phyloP scores from a whole-genome alignment of 192 early-diverging fungal genomes.

The Chytriomyces sp. region DNA sequence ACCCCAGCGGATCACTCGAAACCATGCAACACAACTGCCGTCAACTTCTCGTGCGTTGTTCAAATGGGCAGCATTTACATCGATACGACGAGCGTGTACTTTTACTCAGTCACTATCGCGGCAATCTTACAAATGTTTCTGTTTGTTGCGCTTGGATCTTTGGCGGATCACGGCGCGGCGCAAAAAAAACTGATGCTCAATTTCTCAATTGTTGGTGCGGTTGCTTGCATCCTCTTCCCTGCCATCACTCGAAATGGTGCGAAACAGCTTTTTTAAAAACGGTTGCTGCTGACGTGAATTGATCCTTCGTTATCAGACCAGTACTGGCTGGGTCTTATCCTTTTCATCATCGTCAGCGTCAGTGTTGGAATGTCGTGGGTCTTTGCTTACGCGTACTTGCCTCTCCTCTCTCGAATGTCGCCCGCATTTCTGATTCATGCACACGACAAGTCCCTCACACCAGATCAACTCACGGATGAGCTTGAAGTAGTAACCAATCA shows the following conservation, averaged over 20 bases:
- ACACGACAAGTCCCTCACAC: not conserved
- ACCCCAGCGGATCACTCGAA: slow-evolving; percentile 15
- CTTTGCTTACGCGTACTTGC: slow-evolving; percentile 34
- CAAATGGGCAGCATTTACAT: slow-evolving; percentile 17
- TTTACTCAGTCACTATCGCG: slow-evolving; percentile 38
- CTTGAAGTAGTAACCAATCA: slow-evolving; percentile 34
- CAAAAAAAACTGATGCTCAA: slow-evolving; percentile 34
- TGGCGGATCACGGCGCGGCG: slow-evolving; percentile 44
- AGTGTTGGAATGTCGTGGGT: slow-evolving; percentile 31
- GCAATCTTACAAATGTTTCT: slow-evolving; percentile 38
- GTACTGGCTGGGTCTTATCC: slow-evolving; percentile 11
- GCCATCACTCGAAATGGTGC: not conserved
- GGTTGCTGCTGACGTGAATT: not conserved
- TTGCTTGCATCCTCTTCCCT: slow-evolving; percentile 20
- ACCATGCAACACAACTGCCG: slow-evolving; percentile 30
- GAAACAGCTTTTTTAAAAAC: not conserved
- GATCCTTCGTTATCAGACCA: not conserved
- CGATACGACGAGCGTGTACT: slow-evolving; percentile 35
- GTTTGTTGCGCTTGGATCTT: slow-evolving; percentile 41
- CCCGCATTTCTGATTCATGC: slow-evolving; percentile 1
- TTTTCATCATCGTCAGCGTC: slow-evolving; percentile 35
- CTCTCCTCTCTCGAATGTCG: slow-evolving; percentile 21
- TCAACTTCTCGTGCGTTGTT: slow-evolving; percentile 32
- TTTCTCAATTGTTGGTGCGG: slow-evolving; percentile 15
- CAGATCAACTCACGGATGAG: not conserved